Evolutionary conservation across 2,329 filamentous ascomycete genomes (phyloP).

Genomic region (Talaromyces albobiverticillius): DNA sequence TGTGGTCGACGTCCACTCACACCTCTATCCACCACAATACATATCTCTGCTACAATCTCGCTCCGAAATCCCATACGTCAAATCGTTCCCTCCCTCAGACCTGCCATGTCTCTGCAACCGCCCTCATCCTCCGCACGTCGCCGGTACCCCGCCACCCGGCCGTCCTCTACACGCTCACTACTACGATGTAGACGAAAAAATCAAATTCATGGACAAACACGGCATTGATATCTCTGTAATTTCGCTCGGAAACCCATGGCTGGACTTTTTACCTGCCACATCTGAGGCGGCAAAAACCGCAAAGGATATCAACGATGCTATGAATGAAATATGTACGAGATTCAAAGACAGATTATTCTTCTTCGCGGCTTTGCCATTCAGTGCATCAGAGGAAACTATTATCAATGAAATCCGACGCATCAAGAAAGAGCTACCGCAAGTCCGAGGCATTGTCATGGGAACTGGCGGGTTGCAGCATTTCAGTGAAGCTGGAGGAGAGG

Average conservation of each 20-base stretch:
- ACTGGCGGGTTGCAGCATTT: slow-evolving; percentile 77
- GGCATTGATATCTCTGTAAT: slow-evolving; percentile 78
- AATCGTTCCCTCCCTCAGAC: slow-evolving; percentile 27
- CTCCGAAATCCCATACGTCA: slow-evolving; percentile 46
- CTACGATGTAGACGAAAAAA: slow-evolving; percentile 75
- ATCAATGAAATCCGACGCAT: slow-evolving; percentile 62
- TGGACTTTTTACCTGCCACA: slow-evolving; percentile 68
- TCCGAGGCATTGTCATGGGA: slow-evolving; percentile 83
- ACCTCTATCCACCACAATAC: slow-evolving; percentile 61
- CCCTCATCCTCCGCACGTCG: slow-evolving; percentile 45
- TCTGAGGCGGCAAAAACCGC: slow-evolving; percentile 63
- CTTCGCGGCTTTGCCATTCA: slow-evolving; percentile 78
- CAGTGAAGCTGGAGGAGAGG: too few relatives aligned
- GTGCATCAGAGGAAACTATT: slow-evolving; percentile 62
- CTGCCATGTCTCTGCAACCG: slow-evolving; percentile 43
- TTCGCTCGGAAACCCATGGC: slow-evolving; percentile 88
- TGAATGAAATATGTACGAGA: slow-evolving; percentile 66
- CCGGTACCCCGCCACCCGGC: slow-evolving; percentile 51
- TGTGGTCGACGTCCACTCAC: slow-evolving; percentile 60
- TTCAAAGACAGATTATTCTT: slow-evolving; percentile 67
- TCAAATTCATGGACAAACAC: slow-evolving; percentile 85
- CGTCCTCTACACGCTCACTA: slow-evolving; percentile 81
- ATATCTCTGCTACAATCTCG: slow-evolving; percentile 56
- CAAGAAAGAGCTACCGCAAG: slow-evolving; percentile 60
- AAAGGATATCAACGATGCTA: slow-evolving; percentile 69